These are phyloP conservation scores for Mycena indigotica DNA, from an alignment of 768 basidiomycete species.

Conservation along the genomic window DNA sequence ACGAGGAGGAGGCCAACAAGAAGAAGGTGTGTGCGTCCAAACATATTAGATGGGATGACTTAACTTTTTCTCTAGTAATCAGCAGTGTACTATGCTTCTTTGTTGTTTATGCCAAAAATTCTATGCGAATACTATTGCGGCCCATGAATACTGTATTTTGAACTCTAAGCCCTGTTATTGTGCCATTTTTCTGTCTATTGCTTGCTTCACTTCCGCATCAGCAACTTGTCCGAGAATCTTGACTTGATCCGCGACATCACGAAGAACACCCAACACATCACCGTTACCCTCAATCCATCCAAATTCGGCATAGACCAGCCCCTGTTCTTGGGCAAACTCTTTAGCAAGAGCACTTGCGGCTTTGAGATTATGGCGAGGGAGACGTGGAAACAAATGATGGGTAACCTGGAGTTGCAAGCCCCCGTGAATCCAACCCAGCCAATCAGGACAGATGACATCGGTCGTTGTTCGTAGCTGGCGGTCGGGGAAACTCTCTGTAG, in stretches of 20 bases:
- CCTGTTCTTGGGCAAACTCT: constrained; percentile 83
- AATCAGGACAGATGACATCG: constrained; percentile 86
- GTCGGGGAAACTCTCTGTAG: constrained; percentile 87
- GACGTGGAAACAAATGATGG: constrained; percentile 94
- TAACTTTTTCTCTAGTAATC: no score
- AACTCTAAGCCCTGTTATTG: constrained; percentile 14
- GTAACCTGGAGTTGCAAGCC: constrained; percentile 98
- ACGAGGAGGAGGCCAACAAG: constrained; percentile 90
- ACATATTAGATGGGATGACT: no score
- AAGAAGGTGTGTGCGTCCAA: constrained; percentile 69
- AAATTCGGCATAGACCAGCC: constrained; percentile 87
- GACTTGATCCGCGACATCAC: constrained; percentile 85
- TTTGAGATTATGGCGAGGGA: constrained; percentile 90
- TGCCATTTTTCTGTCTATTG: constrained; percentile 50
- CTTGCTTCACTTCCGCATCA: constrained; percentile 67
- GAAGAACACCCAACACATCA: constrained; percentile 81
- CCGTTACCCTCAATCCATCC: constrained; percentile 85
- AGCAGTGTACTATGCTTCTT: constrained; percentile 29
- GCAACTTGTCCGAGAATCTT: constrained; percentile 83
- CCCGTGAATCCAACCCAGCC: constrained; percentile 89
- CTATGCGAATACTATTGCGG: constrained; percentile 4
- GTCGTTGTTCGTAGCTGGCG: constrained; percentile 97
- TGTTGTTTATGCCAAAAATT: constrained; percentile 40
- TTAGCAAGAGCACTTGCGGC: constrained; percentile 84
- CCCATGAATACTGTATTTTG: not conserved